Evolutionary conservation across 306 rosid species (phyloP), one percentile per base, ranked within the genome.

Genomic region (Cicer arietinum): DNA sequence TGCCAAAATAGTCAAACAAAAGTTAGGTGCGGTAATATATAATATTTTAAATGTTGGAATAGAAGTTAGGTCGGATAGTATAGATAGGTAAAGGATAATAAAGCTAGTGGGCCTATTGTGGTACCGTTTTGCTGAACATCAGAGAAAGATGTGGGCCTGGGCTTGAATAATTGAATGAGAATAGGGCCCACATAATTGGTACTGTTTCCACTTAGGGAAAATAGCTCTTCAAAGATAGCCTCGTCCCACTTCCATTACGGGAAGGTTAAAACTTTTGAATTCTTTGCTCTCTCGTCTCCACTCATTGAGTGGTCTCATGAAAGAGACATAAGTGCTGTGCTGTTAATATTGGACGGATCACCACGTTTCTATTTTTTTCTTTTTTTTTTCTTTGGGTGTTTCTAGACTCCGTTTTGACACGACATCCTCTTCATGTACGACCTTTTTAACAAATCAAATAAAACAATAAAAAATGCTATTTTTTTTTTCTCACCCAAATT

Each of bases 231-330:
- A 41, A 67, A 53, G 60, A 12, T 56, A 71, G 86, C 89, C 89
- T 88, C 90, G 96, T 89, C 90, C 86, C 91, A 78, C 87, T 87
- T 88, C 96, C 86, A 81, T 79, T 90, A 85, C 79, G 71, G 77
- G 97, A 87, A 92, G 79, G 83, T 81, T 83, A 59, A 25, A 30
- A 30, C 40, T 77, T 76, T 66, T 54, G 10, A 74, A 76, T 17
- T 47, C 41, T 73, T 73, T 79, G 20, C 80, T 22, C 74, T 25
- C 30, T 25, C 30, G 30, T 25, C 30, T 41, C 81, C 78, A 71
- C 81, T 76, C 58, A 45, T 72, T 68, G 11, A 12, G 12, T 59
- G 35, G 25, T 63, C 64, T 35, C 2, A 37, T 3, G 7, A 67
- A 64, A 77, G 56, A 30, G 56, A 17, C 7, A 7, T 2, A 7